A percentile compares a stretch with the other conserved stretches of the same genome.
These are phyloP conservation scores for Debaryomyces prosopidis DNA, from an alignment of 805 yeast genomes.

Conservation along the genomic window DNA sequence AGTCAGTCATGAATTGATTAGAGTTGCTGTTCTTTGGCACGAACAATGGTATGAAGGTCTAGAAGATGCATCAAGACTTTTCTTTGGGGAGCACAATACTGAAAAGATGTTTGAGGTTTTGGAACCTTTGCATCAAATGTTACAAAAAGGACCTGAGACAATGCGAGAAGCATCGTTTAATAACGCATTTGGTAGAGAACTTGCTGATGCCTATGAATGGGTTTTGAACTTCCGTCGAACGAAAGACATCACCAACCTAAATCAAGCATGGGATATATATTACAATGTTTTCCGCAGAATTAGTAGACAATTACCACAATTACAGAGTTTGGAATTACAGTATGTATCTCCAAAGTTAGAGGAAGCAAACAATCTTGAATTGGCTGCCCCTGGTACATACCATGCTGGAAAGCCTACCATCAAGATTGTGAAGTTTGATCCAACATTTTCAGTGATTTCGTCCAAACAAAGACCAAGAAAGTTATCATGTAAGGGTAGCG, in stretches of 20 bases:
- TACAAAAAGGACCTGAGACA: constrained; percentile 88
- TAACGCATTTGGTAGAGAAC: constrained; percentile 89
- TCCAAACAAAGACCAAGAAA: constrained; percentile 96
- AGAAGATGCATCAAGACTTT: constrained; percentile 92
- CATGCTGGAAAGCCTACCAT: constrained; percentile 79
- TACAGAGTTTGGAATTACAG: constrained; percentile 83
- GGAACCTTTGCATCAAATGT: constrained; percentile 84
- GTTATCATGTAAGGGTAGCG: constrained; percentile 76
- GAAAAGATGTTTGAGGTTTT: constrained; percentile 91
- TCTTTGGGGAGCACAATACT: constrained; percentile 91
- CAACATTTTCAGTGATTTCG: constrained; percentile 81
- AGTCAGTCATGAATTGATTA: constrained; percentile 88
- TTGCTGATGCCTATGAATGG: constrained; percentile 93
- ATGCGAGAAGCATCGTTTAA: constrained; percentile 90
- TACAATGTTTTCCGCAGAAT: constrained; percentile 91
- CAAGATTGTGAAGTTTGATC: constrained; percentile 73
- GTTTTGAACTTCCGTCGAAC: constrained; percentile 80
- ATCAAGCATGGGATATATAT: constrained; percentile 98
- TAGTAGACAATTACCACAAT: constrained; percentile 82
- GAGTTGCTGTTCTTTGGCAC: constrained; percentile 96
- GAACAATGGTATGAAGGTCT: constrained; percentile 98
- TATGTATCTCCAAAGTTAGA: constrained; percentile 90
- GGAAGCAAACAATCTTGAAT: constrained; percentile 72
- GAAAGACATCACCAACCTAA: constrained; percentile 81
- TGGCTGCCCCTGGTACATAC: constrained; percentile 95